Evolutionary conservation across 805 yeast species (phyloP).

Genomic region (Lipomyces lipofer): DNA sequence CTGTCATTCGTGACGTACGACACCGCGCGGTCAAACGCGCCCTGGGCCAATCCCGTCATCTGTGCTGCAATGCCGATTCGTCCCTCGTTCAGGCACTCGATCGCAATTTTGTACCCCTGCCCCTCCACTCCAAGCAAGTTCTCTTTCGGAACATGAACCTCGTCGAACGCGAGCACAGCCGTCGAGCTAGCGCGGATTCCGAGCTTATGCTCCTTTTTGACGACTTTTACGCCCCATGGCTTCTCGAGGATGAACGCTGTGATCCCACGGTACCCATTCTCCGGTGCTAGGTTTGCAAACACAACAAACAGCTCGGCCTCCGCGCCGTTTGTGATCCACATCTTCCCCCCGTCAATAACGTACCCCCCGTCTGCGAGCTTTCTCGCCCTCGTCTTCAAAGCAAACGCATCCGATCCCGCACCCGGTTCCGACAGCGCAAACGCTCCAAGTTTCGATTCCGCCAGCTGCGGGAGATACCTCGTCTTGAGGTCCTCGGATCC

Average conservation of each 20-base stretch:
- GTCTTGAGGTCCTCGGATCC: constrained; percentile 43
- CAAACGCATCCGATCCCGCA: constrained; percentile 49
- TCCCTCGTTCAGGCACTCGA: constrained; percentile 48
- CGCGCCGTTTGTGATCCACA: constrained; percentile 50
- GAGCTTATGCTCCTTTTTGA: constrained; percentile 48
- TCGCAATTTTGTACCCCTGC: constrained; percentile 49
- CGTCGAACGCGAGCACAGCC: constrained; percentile 45
- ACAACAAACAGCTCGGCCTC: constrained; percentile 47
- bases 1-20: constrained; percentile 44
- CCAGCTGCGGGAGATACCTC: constrained; percentile 45
- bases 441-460: constrained; percentile 42
- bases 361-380: constrained; percentile 44
- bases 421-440: constrained; percentile 46
- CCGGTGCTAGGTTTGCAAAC: constrained; percentile 46
- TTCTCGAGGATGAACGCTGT: constrained; percentile 47
- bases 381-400: constrained; percentile 44
- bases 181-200: constrained; percentile 49
- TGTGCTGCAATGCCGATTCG: constrained; percentile 50
- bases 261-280: constrained; percentile 47
- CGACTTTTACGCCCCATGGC: constrained; percentile 45
- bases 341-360: constrained; percentile 45
- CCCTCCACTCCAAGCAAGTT: constrained; percentile 47
- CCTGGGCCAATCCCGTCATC: constrained; percentile 48
- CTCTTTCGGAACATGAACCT: constrained; percentile 45
- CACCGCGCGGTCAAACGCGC: constrained; percentile 46